These are phyloP conservation scores for Diospyros lotus DNA, from an alignment of 148 eudicot genomes.

Conservation along the genomic window DNA sequence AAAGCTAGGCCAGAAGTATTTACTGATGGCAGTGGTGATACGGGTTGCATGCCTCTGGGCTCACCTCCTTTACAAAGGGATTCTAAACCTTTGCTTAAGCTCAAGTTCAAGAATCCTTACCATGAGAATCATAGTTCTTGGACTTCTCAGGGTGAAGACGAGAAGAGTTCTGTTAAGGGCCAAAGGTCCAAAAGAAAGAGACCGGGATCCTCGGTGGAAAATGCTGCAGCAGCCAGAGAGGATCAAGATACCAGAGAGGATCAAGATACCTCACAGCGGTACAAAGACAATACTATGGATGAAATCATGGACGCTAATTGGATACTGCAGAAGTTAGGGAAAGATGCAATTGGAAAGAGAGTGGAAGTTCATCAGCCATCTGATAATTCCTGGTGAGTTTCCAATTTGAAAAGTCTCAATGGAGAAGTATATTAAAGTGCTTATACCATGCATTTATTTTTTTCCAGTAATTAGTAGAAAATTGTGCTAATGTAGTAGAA, in stretches of 20 bases:
- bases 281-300: conserved; percentile 37
- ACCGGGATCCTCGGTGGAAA: conserved; percentile 40
- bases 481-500: too few relatives aligned
- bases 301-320: conserved; percentile 76
- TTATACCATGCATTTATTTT: too few relatives aligned
- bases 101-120: conserved; percentile 74
- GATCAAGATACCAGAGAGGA: conserved; percentile 47
- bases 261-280: conserved; percentile 37
- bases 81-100: conserved; percentile 61
- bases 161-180: conserved; percentile 67
- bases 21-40: conserved; percentile 32
- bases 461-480: too few relatives aligned
- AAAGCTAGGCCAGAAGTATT: conserved; percentile 31
- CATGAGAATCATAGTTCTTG: conserved; percentile 41
- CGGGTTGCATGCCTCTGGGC: conserved; percentile 22
- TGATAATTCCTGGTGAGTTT: conserved; percentile 74
- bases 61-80: conserved; percentile 50
- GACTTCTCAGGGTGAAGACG: conserved; percentile 62
- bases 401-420: neutral
- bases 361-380: conserved; percentile 91
- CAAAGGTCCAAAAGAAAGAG: conserved; percentile 91
- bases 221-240: conserved; percentile 27
- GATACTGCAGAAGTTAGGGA: conserved; percentile 82
- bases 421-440: neutral
- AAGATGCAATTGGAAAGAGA: conserved; percentile 89